Percentiles rank a stretch among this genome's conserved stretches.
Conservation (phyloP, 345 rosid genomes). For the Syzygium aromaticum region DNA sequence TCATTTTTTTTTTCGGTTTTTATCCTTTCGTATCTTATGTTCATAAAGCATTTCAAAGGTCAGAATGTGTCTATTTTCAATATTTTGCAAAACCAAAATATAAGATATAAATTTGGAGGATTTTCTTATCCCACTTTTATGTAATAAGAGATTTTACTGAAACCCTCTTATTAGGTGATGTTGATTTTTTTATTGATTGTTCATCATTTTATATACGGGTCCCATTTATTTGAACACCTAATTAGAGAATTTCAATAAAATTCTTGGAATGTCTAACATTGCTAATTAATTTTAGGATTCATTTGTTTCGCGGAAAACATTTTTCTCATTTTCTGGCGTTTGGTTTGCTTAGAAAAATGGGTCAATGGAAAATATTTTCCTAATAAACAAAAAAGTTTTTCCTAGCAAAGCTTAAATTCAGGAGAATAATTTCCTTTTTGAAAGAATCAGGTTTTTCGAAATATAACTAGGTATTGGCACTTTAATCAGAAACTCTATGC, state of each 20-base stretch:
- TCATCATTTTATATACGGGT: no score
- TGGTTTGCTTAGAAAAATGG: no score
- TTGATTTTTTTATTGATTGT: not conserved
- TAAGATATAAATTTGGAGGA: not conserved
- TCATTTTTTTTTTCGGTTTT: not conserved
- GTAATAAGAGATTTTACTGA: not conserved
- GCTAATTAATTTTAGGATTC: not conserved
- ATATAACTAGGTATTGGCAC: no score
- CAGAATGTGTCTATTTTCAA: not conserved
- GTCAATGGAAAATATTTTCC: no score
- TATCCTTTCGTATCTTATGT: no score
- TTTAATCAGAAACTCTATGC: no score
- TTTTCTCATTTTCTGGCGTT: no score
- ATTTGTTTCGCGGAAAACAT: no score
- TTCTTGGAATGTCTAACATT: not conserved
- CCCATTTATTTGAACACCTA: not conserved
- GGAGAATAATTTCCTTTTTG: no score
- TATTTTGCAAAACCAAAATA: not conserved
- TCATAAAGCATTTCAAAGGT: not conserved
- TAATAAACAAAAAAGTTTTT: no score
- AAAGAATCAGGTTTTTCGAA: no score
- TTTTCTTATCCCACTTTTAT: not conserved
- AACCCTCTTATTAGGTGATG: not conserved
- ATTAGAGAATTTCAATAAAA: not conserved
- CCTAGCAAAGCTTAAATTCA: no score